Percentiles rank a stretch among this genome's conserved stretches.
These are phyloP conservation scores for Pseudotsuga menziesii DNA, from an alignment of 75 land plant species.

Conservation along the genomic window DNA sequence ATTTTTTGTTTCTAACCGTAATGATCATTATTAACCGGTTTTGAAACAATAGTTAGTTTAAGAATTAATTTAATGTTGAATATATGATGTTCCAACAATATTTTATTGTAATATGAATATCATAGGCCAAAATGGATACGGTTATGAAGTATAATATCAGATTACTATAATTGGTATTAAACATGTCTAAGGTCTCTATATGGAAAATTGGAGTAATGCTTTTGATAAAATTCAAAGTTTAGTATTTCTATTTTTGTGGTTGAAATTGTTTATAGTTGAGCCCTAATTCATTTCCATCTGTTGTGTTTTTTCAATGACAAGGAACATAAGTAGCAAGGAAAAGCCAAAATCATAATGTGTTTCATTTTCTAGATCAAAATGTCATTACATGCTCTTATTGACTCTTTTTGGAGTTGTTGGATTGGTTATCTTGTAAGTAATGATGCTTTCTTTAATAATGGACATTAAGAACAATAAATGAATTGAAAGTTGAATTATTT, in stretches of 20 bases:
- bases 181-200: background rate
- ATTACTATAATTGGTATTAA: background rate
- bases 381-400: background rate
- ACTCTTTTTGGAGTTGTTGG: background rate
- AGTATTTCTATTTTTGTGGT: background rate
- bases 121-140: background rate
- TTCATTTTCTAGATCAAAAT: background rate
- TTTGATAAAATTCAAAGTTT: background rate
- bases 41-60: background rate
- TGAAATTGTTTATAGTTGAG: background rate
- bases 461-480: background rate
- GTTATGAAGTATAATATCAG: background rate
- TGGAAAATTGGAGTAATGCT: background rate
- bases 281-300: conserved; percentile 2
- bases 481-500: background rate
- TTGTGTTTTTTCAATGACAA: background rate
- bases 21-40: background rate
- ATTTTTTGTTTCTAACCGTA: background rate
- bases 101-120: background rate
- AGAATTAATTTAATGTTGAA: background rate
- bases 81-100: background rate
- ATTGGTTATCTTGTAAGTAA: background rate
- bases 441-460: background rate
- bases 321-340: background rate
- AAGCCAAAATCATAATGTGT: conserved; percentile 2